Conservation (phyloP, 148 eudicot species). For the Chenopodium album region DNA sequence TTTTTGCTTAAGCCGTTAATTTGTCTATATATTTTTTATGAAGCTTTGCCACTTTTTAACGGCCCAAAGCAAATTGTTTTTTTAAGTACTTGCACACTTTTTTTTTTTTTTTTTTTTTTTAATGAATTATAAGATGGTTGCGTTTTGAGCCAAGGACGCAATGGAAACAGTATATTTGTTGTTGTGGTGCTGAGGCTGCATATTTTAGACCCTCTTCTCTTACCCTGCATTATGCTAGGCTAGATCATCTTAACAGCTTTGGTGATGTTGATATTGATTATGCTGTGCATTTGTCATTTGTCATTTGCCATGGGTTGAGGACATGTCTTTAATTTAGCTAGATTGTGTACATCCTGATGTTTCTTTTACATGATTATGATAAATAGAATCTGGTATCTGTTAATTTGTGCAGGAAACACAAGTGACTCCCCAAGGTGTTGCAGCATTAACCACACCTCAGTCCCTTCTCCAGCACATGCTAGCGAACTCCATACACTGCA, state of each 20-base stretch:
- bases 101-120: too few species aligned
- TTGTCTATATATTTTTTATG: too few species aligned
- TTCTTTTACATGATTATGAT: not conserved
- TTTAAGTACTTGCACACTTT: too few species aligned
- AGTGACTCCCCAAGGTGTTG: conserved; percentile 72
- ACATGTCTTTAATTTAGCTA: not conserved
- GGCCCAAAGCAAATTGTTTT: too few species aligned
- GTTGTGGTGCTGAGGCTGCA: too few species aligned
- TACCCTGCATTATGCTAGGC: not conserved
- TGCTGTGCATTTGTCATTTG: not conserved
- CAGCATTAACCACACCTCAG: conserved; percentile 75
- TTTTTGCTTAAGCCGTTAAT: too few species aligned
- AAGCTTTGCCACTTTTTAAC: too few species aligned
- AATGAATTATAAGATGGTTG: too few species aligned
- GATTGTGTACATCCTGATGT: not conserved
- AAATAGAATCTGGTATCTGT: not conserved
- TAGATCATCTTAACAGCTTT: not conserved
- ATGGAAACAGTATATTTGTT: too few species aligned
- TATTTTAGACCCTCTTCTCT: not conserved
- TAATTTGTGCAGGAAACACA: conserved; percentile 54
- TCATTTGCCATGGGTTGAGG: not conserved
- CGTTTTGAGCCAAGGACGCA: too few species aligned
- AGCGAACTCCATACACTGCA: conserved; percentile 77
- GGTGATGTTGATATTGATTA: not conserved
- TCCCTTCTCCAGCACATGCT: conserved; percentile 83